These are phyloP conservation scores for Monosporozyma yasuniensis DNA, from an alignment of 805 yeast genomes.

Conservation along the genomic window DNA sequence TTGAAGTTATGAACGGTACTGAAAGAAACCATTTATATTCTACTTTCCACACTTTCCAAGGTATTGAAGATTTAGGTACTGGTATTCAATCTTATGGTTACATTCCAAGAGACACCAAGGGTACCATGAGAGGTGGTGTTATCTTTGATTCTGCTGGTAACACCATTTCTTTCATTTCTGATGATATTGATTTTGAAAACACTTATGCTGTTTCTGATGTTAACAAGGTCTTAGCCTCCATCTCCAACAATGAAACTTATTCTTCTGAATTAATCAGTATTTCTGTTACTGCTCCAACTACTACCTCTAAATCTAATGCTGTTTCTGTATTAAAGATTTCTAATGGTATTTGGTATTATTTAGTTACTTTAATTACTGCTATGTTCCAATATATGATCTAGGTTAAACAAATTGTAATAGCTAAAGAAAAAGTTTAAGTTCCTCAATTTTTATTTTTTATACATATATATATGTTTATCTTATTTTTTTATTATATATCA, in stretches of 20 bases:
- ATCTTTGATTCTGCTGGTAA: slow-evolving; percentile 53
- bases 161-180: slow-evolving; percentile 52
- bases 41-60: slow-evolving; percentile 67
- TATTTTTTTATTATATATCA: background rate
- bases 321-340: slow-evolving; percentile 11
- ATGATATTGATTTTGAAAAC: slow-evolving; percentile 41
- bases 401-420: background rate
- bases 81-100: slow-evolving; percentile 53
- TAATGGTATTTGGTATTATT: slow-evolving; percentile 23
- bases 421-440: background rate
- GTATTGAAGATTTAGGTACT: slow-evolving; percentile 46
- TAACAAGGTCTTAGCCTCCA: slow-evolving; percentile 36
- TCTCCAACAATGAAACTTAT: slow-evolving; percentile 21
- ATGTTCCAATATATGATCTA: slow-evolving; percentile 18
- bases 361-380: slow-evolving; percentile 18
- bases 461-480: background rate
- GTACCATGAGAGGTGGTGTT: slow-evolving; percentile 63
- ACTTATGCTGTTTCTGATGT: slow-evolving; percentile 39
- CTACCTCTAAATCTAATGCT: slow-evolving; percentile 19
- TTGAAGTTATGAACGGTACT: slow-evolving; percentile 62
- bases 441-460: background rate
- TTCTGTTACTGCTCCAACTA: slow-evolving; percentile 32
- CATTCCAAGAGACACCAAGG: slow-evolving; percentile 42
- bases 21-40: slow-evolving; percentile 48
- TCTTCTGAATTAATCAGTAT: slow-evolving; percentile 28